phyloP scores from a whole-genome alignment of 78 protist species.

The Mastigamoeba balamuthi region DNA sequence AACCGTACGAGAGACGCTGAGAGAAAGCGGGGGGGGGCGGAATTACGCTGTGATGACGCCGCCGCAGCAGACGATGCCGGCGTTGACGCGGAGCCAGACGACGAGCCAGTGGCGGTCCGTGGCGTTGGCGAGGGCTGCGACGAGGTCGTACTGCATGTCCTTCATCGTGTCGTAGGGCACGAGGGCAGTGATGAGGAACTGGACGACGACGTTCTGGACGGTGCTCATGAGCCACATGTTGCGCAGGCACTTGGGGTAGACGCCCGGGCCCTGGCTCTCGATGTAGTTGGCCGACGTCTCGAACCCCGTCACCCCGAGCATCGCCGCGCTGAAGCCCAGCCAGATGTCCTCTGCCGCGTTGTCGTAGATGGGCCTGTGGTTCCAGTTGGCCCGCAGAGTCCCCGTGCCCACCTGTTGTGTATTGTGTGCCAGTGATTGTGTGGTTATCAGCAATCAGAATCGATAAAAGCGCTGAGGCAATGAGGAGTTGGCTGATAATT shows the following conservation, averaged over 20 bases:
- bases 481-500: too few relatives aligned
- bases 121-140: background rate
- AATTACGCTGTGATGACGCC: slow-evolving; percentile 52
- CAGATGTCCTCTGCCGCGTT: slow-evolving; percentile 28
- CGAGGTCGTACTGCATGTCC: background rate
- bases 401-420: too few relatives aligned
- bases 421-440: too few relatives aligned
- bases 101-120: slow-evolving; percentile 34
- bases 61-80: slow-evolving; percentile 69
- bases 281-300: slow-evolving; percentile 78
- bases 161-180: slow-evolving; percentile 3
- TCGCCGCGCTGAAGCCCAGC: slow-evolving; percentile 73
- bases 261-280: slow-evolving; percentile 77
- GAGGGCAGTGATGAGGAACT: slow-evolving; percentile 27
- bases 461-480: too few relatives aligned
- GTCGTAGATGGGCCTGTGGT: background rate
- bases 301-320: slow-evolving; percentile 80
- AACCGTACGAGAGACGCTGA: background rate
- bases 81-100: slow-evolving; percentile 45
- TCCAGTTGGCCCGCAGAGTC: background rate
- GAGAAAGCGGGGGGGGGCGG: too few relatives aligned
- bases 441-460: background rate
- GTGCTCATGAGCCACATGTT: slow-evolving; percentile 65
- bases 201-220: slow-evolving; percentile 52
- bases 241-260: slow-evolving; percentile 64